Base-by-base conservation (phyloP, 441 rosid genomes). In the Pelargonium cotyledonis region DNA sequence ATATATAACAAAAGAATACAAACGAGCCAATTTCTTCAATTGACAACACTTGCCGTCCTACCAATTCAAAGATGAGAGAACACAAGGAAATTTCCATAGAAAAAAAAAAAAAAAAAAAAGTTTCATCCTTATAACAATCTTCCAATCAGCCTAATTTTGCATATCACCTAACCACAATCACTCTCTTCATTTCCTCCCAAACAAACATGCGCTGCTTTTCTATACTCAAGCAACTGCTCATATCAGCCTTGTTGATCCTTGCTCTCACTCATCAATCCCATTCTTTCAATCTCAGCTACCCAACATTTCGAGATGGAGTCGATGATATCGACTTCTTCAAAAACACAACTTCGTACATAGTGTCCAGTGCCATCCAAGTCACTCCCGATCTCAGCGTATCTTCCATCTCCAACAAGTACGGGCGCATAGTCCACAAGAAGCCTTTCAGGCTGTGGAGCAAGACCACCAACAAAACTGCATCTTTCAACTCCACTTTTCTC, bases 401-500 rank as follows among this genome's bases (percentile, higher is more conserved):
- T 1, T 0, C 74, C 0, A 70, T 82, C 1, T n/a, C 5, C 1
- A 66, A 86, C 68, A 12, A 0, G 6, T 58, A 81, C 0, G 93
- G 95, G 7, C 71, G 94, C 8, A 77, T 69, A 0, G 70, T 81
- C 12, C 83, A 80, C 84, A 6, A 4, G 2, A 0, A 65, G 16
- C 77, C 66, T 12, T 84, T 88, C 81, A 83, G 68, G 65, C 76
- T 91, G 3, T 81, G 88, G 89, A 73, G 44, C 47, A 66, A 65
- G 10, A 4, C 41, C 21, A 67, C 73, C 68, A 70, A 61, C 6
- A 14, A 9, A 11, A 66, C n/a, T 0, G 75, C 87, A 18, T 66
- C 79, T 63, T 91, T 91, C 72, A 80, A 73, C 35, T 74, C 95
- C 8, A 80, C 86, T 7, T 91, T 91, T 68, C 84, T 82, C 0